A percentile compares a stretch with the other conserved stretches of the same genome.
phyloP scores from a whole-genome alignment of 1,284 basidiomycete species.

The Apiotrichum domesticum region DNA sequence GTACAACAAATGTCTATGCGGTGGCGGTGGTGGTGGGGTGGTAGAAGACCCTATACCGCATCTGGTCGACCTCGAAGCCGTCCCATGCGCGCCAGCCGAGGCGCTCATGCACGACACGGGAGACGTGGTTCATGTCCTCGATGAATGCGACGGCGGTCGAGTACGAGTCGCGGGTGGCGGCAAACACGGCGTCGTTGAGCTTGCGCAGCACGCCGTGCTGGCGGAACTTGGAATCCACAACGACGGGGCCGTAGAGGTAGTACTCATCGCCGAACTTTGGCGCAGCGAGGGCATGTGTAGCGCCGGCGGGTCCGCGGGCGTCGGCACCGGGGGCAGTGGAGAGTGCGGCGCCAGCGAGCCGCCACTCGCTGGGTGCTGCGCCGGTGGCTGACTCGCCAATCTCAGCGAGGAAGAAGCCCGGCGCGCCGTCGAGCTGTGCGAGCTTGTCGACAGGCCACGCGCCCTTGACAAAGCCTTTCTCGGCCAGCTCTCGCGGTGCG shows the following conservation, averaged over 20 bases:
- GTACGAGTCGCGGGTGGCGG: background rate
- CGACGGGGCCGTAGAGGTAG: conserved; percentile 2
- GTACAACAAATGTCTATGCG: too few relatives aligned
- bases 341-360: background rate
- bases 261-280: background rate
- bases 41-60: background rate
- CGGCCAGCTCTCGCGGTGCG: background rate
- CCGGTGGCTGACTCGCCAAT: background rate
- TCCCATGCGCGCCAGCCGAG: background rate
- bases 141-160: background rate
- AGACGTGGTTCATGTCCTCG: background rate
- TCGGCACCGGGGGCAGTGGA: background rate
- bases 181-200: background rate
- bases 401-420: background rate
- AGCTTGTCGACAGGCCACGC: background rate
- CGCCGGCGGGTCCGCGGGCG: background rate
- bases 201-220: background rate
- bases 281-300: background rate
- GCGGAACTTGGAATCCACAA: background rate
- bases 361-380: background rate
- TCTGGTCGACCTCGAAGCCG: background rate
- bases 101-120: conserved; percentile 1
- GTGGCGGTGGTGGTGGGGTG: background rate
- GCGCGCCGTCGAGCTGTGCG: background rate
- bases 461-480: background rate